phyloP scores from a whole-genome alignment of 2,329 filamentous ascomycete genomes.

The Sporothrix sp. region DNA sequence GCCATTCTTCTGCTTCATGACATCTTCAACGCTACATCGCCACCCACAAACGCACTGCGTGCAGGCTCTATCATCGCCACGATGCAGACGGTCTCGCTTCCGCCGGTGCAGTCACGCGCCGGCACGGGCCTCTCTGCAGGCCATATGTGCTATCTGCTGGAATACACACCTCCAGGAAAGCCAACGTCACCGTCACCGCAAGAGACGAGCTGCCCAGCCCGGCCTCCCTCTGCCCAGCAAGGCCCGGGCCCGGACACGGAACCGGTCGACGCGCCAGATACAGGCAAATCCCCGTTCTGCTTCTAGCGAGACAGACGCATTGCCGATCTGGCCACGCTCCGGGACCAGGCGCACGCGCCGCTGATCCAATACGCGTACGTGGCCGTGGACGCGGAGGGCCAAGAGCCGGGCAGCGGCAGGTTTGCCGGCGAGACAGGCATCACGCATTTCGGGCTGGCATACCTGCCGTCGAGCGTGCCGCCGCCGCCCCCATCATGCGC shows the following conservation, averaged over 20 bases:
- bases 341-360: slow-evolving; percentile 1
- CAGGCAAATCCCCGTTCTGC: not conserved
- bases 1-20: no score
- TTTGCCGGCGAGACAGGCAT: not conserved
- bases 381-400: not conserved
- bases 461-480: not conserved
- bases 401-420: not conserved
- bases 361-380: slow-evolving; percentile 1
- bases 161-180: not conserved
- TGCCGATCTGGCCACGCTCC: not conserved
- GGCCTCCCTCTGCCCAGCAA: not conserved
- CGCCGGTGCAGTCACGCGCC: no score
- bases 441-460: not conserved
- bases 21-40: no score
- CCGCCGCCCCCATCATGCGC: not conserved
- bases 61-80: no score
- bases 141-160: not conserved
- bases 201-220: not conserved
- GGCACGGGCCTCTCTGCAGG: not conserved
- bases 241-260: not conserved
- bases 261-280: no score
- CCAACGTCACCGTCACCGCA: not conserved
- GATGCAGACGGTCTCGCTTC: no score
- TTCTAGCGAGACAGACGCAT: not conserved
- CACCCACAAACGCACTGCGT: no score